phyloP scores from a whole-genome alignment of 1,284 basidiomycete species.

The Ganoderma sinense region DNA sequence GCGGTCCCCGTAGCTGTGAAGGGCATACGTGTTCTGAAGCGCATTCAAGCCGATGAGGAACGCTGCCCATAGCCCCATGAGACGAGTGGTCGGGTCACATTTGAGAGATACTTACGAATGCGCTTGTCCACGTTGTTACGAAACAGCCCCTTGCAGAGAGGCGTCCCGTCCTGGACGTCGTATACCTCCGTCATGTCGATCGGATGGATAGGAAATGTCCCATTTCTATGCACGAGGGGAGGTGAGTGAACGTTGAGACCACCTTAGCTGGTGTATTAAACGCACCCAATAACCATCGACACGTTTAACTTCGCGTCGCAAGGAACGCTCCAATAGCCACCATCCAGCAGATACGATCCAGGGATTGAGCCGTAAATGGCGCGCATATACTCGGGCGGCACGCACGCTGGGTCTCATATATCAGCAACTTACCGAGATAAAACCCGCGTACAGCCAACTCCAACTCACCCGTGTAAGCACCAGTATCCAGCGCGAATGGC shows the following conservation, averaged over 20 bases:
- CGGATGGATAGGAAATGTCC: slow-evolving; percentile 14
- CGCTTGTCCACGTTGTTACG: slow-evolving; percentile 7
- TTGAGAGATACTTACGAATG: slow-evolving; percentile 4
- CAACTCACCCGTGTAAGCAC: slow-evolving; percentile 6
- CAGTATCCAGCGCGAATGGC: slow-evolving; percentile 10
- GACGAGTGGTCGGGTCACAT: neutral
- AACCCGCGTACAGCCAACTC: neutral
- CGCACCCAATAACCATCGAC: slow-evolving; percentile 13
- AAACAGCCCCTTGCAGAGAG: slow-evolving; percentile 15
- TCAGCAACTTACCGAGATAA: neutral
- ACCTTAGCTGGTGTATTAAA: neutral
- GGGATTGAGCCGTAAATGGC: slow-evolving; percentile 10
- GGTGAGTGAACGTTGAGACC: neutral
- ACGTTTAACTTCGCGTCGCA: slow-evolving; percentile 18
- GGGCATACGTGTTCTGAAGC: slow-evolving; percentile 12
- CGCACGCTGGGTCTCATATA: slow-evolving; percentile 1
- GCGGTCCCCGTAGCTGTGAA: slow-evolving; percentile 8
- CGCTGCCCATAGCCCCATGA: neutral
- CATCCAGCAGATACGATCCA: slow-evolving; percentile 8
- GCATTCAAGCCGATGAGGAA: slow-evolving; percentile 20
- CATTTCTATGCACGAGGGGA: neutral
- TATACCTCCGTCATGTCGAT: slow-evolving; percentile 22
- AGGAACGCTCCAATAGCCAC: slow-evolving; percentile 15
- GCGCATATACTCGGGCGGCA: slow-evolving; percentile 11
- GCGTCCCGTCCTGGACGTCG: slow-evolving; percentile 9